These are phyloP conservation scores for Populus deltoides DNA, from an alignment of 345 rosid species.

Conservation along the genomic window DNA sequence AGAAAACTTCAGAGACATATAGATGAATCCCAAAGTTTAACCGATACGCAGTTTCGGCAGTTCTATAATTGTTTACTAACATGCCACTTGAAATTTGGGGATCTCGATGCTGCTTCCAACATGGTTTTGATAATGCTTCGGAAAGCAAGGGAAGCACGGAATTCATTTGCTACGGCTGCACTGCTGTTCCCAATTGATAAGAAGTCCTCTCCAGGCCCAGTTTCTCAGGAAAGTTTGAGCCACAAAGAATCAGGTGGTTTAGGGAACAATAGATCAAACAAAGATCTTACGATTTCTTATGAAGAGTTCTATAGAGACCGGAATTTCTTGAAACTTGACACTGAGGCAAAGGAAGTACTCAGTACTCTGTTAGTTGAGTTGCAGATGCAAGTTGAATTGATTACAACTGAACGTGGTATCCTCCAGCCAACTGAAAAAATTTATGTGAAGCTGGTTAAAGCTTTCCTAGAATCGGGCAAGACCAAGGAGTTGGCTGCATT, in stretches of 20 bases:
- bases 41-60: slow-evolving; percentile 67
- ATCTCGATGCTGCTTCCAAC: slow-evolving; percentile 69
- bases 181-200: slow-evolving; percentile 29
- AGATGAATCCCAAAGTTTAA: slow-evolving; percentile 67
- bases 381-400: slow-evolving; percentile 53
- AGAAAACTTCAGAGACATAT: slow-evolving; percentile 81
- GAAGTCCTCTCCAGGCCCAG: slow-evolving; percentile 18
- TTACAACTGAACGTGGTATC: slow-evolving; percentile 68
- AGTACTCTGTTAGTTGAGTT: slow-evolving; percentile 48
- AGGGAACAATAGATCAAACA: slow-evolving; percentile 8
- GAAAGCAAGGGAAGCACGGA: slow-evolving; percentile 69
- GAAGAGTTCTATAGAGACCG: slow-evolving; percentile 58
- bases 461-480: slow-evolving; percentile 73
- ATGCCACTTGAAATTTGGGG: slow-evolving; percentile 83
- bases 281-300: slow-evolving; percentile 34
- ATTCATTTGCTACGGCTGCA: slow-evolving; percentile 66
- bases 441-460: slow-evolving; percentile 69
- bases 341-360: slow-evolving; percentile 63
- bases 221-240: slow-evolving; percentile 23
- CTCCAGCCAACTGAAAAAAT: slow-evolving; percentile 75
- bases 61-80: slow-evolving; percentile 70
- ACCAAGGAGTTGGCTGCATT: slow-evolving; percentile 69
- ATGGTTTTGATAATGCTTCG: slow-evolving; percentile 89
- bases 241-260: slow-evolving; percentile 17
- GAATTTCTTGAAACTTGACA: slow-evolving; percentile 51